Conservation (phyloP, 148 eudicot genomes). For the Polygonum maritimum region DNA sequence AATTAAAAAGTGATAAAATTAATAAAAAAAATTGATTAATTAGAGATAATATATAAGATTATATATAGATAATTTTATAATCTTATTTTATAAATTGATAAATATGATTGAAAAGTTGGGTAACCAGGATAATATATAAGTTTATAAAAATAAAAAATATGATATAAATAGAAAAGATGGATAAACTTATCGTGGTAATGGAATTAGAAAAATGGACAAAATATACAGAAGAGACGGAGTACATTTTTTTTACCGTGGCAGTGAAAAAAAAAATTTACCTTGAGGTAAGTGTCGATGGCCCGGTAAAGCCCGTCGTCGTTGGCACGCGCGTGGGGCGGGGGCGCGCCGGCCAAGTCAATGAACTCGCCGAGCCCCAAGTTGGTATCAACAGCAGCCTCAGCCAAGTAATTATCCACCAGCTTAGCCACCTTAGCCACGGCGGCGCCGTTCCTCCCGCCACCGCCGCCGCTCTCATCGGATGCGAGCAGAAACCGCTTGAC, state of each 20-base stretch:
- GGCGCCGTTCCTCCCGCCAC: slow-evolving; percentile 32
- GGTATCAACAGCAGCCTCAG: slow-evolving; percentile 63
- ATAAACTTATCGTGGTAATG: no score
- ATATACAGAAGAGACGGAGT: no score
- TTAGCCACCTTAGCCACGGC: slow-evolving; percentile 61
- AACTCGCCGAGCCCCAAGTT: slow-evolving; percentile 45
- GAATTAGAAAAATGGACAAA: no score
- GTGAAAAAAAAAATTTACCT: slow-evolving; percentile 33
- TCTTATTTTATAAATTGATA: no score
- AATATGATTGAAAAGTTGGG: no score
- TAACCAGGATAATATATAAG: no score
- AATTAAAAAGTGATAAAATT: no score
- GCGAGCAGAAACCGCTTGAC: slow-evolving; percentile 37
- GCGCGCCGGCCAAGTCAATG: slow-evolving; percentile 52
- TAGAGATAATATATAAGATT: no score
- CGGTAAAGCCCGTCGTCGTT: slow-evolving; percentile 69
- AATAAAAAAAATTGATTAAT: no score
- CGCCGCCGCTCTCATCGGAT: slow-evolving; percentile 30
- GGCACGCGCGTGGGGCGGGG: slow-evolving; percentile 64
- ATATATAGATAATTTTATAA: no score
- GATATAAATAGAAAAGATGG: no score
- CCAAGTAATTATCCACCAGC: slow-evolving; percentile 63
- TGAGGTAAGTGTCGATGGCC: slow-evolving; percentile 76
- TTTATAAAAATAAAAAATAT: no score
- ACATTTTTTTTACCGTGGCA: not conserved